These are phyloP conservation scores for Fusarium pseudoanthophilum DNA, from an alignment of 2,329 filamentous ascomycete genomes.

Conservation along the genomic window DNA sequence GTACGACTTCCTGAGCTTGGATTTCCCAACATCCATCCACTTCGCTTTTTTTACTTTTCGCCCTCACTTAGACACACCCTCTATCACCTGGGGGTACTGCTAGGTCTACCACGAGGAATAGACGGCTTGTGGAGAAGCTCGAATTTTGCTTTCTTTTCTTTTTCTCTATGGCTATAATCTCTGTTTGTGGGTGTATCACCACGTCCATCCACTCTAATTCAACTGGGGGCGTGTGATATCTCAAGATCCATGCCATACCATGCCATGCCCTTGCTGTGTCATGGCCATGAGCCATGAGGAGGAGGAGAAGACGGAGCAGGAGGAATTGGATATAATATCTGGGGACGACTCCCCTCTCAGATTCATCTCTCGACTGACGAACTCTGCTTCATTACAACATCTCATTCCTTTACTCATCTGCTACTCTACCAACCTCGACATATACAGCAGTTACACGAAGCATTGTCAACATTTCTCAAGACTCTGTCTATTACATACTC, in stretches of 20 bases:
- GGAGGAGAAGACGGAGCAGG: background rate
- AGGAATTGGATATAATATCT: constrained; percentile 40
- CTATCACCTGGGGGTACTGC: background rate
- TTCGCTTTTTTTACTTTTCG: background rate
- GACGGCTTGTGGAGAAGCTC: constrained; percentile 44
- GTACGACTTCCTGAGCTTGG: constrained; percentile 41
- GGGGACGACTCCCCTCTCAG: constrained; percentile 18
- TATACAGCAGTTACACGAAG: background rate
- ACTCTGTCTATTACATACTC: background rate
- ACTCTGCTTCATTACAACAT: constrained; percentile 8
- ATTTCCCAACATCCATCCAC: constrained; percentile 9
- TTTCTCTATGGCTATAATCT: constrained; percentile 22
- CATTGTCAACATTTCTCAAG: background rate
- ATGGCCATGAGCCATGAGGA: background rate
- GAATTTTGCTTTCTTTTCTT: constrained; percentile 24
- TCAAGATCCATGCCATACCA: constrained; percentile 10
- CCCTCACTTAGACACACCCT: constrained; percentile 14
- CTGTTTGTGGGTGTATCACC: constrained; percentile 23
- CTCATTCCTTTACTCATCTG: constrained; percentile 4
- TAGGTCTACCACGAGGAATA: constrained; percentile 38
- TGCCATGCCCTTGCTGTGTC: constrained; percentile 20
- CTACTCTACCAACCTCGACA: background rate
- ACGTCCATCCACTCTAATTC: constrained; percentile 15
- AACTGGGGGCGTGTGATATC: constrained; percentile 23
- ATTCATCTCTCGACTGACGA: background rate